Percentiles rank a stretch among this genome's conserved stretches.
These are phyloP conservation scores for Epichloe sylvatica DNA, from an alignment of 2,329 filamentous ascomycete species.

Conservation along the genomic window DNA sequence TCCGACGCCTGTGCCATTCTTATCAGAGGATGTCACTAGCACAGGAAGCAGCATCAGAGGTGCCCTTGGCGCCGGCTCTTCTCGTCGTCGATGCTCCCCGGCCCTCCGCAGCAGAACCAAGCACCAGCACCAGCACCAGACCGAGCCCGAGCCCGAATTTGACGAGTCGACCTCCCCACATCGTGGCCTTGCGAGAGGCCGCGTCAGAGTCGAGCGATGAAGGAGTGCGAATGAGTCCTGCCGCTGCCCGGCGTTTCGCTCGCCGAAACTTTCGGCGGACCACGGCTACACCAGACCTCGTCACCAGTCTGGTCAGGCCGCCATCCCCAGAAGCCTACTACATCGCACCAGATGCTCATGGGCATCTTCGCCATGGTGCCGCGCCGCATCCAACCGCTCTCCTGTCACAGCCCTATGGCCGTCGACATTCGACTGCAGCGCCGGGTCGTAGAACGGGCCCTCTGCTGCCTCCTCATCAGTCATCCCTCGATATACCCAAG, in stretches of 20 bases:
- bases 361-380: constrained; percentile 11
- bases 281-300: constrained; percentile 25
- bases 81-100: background rate
- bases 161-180: background rate
- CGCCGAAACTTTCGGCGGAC: constrained; percentile 21
- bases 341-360: constrained; percentile 14
- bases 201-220: constrained; percentile 25
- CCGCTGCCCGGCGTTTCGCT: constrained; percentile 22
- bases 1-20: background rate
- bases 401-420: constrained; percentile 6
- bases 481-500: constrained; percentile 25
- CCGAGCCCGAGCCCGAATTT: background rate
- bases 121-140: background rate
- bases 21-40: constrained; percentile 2
- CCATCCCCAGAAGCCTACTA: constrained; percentile 24
- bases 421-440: constrained; percentile 11
- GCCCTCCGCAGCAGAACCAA: background rate
- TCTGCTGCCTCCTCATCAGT: constrained; percentile 21
- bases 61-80: background rate
- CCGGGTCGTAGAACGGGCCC: constrained; percentile 21
- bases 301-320: constrained; percentile 25
- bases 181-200: constrained; percentile 7
- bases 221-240: constrained; percentile 20
- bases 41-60: background rate
- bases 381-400: constrained; percentile 5